Conservation (phyloP, 495 filamentous ascomycete genomes). For the Xylaria curta region DNA sequence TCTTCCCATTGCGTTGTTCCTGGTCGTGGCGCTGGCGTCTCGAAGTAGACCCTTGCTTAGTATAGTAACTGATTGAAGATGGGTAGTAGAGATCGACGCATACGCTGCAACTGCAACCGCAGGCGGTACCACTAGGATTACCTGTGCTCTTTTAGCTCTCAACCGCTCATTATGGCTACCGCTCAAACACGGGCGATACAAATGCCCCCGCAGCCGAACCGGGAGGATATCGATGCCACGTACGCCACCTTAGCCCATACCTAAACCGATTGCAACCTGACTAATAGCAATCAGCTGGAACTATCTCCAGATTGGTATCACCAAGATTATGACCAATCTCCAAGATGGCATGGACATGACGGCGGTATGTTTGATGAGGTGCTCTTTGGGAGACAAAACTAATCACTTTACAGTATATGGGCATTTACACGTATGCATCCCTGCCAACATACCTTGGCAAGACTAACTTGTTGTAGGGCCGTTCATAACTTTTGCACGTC, state of each 20-base stretch:
- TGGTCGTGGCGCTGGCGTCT: neutral
- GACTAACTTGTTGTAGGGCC: conserved; percentile 62
- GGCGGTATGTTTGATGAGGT: conserved; percentile 62
- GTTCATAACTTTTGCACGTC: conserved; percentile 99
- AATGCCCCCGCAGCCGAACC: conserved; percentile 65
- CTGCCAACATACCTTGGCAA: neutral
- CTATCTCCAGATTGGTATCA: conserved; percentile 85
- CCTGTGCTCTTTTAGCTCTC: neutral
- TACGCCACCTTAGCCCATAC: conserved; percentile 52
- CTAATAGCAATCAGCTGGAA: conserved; percentile 69
- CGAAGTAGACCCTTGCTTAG: neutral
- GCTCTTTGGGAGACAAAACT: conserved; percentile 25
- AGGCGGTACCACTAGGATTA: neutral
- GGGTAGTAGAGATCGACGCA: neutral
- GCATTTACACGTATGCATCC: conserved; percentile 83
- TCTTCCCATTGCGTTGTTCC: neutral
- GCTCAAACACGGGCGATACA: conserved; percentile 27
- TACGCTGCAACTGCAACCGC: neutral
- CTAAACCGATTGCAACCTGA: conserved; percentile 23
- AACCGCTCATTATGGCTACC: conserved; percentile 28
- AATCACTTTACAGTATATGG: conserved; percentile 76
- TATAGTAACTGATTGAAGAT: conserved; percentile 4
- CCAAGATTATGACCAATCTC: conserved; percentile 90
- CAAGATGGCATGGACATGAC: conserved; percentile 92
- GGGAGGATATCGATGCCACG: conserved; percentile 86